Base-by-base conservation (phyloP, 176 grass and related monocot species). In the Saccharum spontaneum region DNA sequence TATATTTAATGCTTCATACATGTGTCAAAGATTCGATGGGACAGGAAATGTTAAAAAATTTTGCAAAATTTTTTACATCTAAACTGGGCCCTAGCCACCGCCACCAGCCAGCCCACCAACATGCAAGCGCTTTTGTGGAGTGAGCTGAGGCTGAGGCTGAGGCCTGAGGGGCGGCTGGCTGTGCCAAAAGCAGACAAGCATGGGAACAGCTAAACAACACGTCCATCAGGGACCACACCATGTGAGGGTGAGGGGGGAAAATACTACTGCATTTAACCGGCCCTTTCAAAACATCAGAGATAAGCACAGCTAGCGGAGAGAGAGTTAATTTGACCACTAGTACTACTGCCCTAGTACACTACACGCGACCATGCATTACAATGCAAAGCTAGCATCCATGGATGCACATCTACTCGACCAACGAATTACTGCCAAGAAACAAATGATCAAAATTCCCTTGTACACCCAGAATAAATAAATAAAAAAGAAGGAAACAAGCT, bases 161-260 rank as follows among this genome's bases (percentile, higher is more conserved):
- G 2, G 15, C 12, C 12, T 54, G 50, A 54, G 8, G 8, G 52
- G 3, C 16, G 6, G 67, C 67, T 5, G 6, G 67, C 67, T 5
- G 79, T 33, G 74, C 31, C 71, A 65, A 80, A 82, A 71, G 92
- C 80, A 87, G 85, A 83, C 78, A 86, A 83, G 86, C 77, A 84
- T 82, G 64, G 67, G 90, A 79, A 85, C 74, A 94, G 83, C 89
- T 92, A 88, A 84, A 79, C 82, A 88, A 74, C 87, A 79, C 63
- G 69, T 83, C 80, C 85, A 75, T 73, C 81, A 75, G 82, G 80
- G 85, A 81, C 85, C 81, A 91, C 89, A 44, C 14, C 79, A 84
- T 83, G 88, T 83, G 81, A 28, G 22, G 1, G 3, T 6, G 5
- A 20, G 63, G 34, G 30, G 23, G 40, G 37, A 67, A 62, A 82